Base-by-base conservation (phyloP, 257 asterid genomes). In the Petunia secreta region DNA sequence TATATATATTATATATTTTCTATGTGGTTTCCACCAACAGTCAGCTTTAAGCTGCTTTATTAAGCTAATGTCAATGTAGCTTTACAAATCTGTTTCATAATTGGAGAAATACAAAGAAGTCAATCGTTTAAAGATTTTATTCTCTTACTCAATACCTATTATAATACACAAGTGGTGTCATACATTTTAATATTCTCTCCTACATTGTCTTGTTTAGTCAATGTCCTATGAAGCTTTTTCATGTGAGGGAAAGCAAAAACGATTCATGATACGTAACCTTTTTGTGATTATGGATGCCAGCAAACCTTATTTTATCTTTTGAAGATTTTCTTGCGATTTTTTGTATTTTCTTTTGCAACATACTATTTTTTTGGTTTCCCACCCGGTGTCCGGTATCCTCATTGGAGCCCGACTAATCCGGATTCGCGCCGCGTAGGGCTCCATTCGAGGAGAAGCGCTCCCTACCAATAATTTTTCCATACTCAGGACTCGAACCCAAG, bases 1-100 rank as follows among this genome's bases (percentile, higher is more conserved):
- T 25, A 25, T n/a, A n/a, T n/a, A n/a, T n/a, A n/a, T n/a, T n/a
- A n/a, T 25, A 25, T 25, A 25, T 25, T 44, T 44, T 68, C 58
- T n/a, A 68, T 44, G 38, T 68, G 16, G 9, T 44, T 68, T 68
- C 76, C 16, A 44, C 76, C 16, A n/a, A 25, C 40, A 44, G 16
- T 68, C 58, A 16, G 58, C 76, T 68, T 68, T 44, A 68, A 34
- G 11, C n/a, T 41, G 0, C n/a, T 2, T 68, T 68, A 16, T 68
- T 68, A n/a, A 41, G 41, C 25, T 14, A 62, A 62, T 62, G 66
- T 62, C 66, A 62, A 68, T 68, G 39, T 67, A 67, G 39, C 57
- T 67, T 43, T 4, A 15, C 43, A 55, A 15, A n/a, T 43, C 9
- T 43, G 39, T 67, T 67, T n/a, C 54, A 41, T 67, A 67, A 67